Evolutionary conservation across 352 stramenopile genomes (phyloP).

Genomic region (Phytopythium boreale): DNA sequence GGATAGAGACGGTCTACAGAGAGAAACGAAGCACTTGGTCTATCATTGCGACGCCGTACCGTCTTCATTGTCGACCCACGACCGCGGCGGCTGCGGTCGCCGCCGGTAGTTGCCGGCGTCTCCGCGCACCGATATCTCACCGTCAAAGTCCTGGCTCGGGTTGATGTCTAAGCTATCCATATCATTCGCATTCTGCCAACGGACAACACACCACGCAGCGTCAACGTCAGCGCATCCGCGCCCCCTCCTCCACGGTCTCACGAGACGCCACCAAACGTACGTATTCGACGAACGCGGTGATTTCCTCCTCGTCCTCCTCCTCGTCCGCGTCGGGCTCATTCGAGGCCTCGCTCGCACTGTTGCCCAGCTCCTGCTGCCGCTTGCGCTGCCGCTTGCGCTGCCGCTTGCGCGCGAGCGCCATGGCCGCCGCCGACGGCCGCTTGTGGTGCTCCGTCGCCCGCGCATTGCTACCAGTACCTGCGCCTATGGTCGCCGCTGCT

Average conservation of each 20-base stretch:
- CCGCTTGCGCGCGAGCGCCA: slow-evolving; percentile 26
- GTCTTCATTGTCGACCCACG: slow-evolving; percentile 16
- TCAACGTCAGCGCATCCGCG: background rate
- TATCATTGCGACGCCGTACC: slow-evolving; percentile 11
- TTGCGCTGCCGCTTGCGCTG: slow-evolving; percentile 33
- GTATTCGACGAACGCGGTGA: slow-evolving; percentile 62
- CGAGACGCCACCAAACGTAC: slow-evolving; percentile 19
- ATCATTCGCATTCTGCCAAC: slow-evolving; percentile 37
- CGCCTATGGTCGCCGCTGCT: background rate
- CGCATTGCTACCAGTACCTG: background rate
- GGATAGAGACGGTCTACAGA: background rate
- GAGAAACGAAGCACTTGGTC: too few relatives aligned
- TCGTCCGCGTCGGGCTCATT: slow-evolving; percentile 19
- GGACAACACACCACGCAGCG: background rate
- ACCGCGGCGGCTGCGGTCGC: slow-evolving; percentile 4
- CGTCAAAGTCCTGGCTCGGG: slow-evolving; percentile 61
- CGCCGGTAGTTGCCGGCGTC: background rate
- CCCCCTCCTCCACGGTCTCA: background rate
- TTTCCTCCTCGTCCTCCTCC: slow-evolving; percentile 41
- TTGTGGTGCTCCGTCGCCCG: background rate
- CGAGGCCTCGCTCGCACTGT: slow-evolving; percentile 18
- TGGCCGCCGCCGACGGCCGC: slow-evolving; percentile 24
- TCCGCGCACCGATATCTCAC: slow-evolving; percentile 12
- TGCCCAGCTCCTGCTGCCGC: slow-evolving; percentile 20
- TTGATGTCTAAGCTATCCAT: slow-evolving; percentile 63